Base-by-base conservation (phyloP, 139 green algal genomes). In the Chlorella sp. region DNA sequence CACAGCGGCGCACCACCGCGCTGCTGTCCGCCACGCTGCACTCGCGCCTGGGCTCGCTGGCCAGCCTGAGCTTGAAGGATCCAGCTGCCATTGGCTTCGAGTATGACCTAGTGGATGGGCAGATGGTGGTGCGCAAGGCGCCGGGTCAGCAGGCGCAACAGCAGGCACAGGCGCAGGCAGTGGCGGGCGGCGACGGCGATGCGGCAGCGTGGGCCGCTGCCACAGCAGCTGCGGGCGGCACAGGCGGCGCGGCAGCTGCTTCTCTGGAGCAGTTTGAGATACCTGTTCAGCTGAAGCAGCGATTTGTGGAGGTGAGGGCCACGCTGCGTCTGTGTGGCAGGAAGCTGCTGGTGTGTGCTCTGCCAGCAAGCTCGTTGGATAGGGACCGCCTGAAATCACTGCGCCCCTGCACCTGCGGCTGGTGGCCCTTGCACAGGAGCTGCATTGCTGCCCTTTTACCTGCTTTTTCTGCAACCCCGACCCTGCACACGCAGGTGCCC, bases 1-100 rank as follows among this genome's bases (percentile, higher is more conserved):
- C 70, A 6, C 30, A 34, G n/a, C 47, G 62, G 23, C 82, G 86
- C 36, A 57, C 30, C 51, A 91, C 80, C 38, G 92, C 92, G 74
- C 91, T 99, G 79, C 89, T 98, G 36, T 98, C 94, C 6, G 97
- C 97, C 34, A 99, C 97, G 0, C 85, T 99, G 72, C 93, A 95
- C 71, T 82, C 91, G 28, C 85, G 87, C 41, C 82, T 99, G 32
- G 87, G 79, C 0, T 74, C 68, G 34, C 90, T 99, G 51, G 95
- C 94, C 11, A 85, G 81, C 11, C 81, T 96, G 26, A 93, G 74
- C 63, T 85, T 97, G 86, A 36, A 81, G 7, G 85, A 97, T 41
- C 94, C 94, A 6, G 93, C 90, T 6, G 87, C 91, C 1, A 84
- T 98, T 3, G 96, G 94, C n/a, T 97, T 97, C 72, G 84, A 83